phyloP scores from a whole-genome alignment of 805 yeast genomes.

The Nakazawaea populi region DNA sequence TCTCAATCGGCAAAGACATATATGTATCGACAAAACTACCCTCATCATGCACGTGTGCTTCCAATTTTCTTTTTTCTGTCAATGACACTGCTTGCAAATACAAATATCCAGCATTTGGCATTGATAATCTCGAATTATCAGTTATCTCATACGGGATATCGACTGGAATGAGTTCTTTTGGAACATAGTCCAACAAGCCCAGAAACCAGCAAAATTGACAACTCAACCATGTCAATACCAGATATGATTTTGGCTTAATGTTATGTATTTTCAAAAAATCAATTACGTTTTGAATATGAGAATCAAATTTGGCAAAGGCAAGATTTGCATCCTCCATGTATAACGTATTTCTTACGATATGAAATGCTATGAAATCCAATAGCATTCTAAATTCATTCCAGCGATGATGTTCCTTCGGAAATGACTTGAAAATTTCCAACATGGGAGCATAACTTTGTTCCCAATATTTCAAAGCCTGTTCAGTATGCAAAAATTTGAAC shows the following conservation, averaged over 20 bases:
- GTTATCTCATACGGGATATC: constrained; percentile 28
- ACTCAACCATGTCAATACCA: constrained; percentile 47
- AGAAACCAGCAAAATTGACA: constrained; percentile 65
- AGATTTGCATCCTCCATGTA: constrained; percentile 50
- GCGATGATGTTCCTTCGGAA: constrained; percentile 15
- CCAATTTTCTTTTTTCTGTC: constrained; percentile 19
- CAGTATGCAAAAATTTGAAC: constrained; percentile 35
- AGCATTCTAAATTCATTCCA: constrained; percentile 44
- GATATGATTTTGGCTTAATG: constrained; percentile 20
- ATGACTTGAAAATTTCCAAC: constrained; percentile 29
- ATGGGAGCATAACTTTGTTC: constrained; percentile 51
- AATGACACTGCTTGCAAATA: constrained; percentile 33
- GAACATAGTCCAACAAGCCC: constrained; percentile 44
- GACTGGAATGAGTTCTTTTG: constrained; percentile 33
- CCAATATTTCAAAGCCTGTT: constrained; percentile 41
- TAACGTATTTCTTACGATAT: constrained; percentile 55
- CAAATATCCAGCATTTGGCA: constrained; percentile 39
- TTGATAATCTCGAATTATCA: constrained; percentile 21
- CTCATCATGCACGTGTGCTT: constrained; percentile 9
- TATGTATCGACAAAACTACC: constrained; percentile 18
- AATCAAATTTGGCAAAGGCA: constrained; percentile 58
- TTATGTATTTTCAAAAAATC: constrained; percentile 26
- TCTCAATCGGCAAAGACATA: constrained; percentile 19
- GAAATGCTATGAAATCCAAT: constrained; percentile 56
- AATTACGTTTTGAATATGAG: constrained; percentile 52